phyloP scores from a whole-genome alignment of 306 rosid species.

The Macrotyloma uniflorum region DNA sequence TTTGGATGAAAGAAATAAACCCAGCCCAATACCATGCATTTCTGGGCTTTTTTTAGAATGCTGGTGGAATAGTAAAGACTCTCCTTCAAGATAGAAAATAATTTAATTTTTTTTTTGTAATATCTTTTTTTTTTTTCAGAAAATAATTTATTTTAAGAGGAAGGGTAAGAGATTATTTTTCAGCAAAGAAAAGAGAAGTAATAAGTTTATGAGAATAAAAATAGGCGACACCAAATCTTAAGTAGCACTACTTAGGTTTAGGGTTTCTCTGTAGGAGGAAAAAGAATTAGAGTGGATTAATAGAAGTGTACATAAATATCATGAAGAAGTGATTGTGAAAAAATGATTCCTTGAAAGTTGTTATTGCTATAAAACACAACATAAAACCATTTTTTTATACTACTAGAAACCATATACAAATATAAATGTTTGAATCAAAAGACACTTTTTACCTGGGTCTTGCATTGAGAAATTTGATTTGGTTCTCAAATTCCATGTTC shows the following conservation, averaged over 20 bases:
- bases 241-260: neutral
- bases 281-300: too few species aligned
- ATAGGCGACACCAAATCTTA: neutral
- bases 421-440: constrained; percentile 22
- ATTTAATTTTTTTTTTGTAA: too few species aligned
- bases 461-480: constrained; percentile 39
- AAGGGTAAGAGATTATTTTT: too few species aligned
- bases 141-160: too few species aligned
- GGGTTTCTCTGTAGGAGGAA: too few species aligned
- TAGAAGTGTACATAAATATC: neutral
- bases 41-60: too few species aligned
- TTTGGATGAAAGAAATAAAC: constrained; percentile 29
- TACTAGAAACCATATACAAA: neutral
- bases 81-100: constrained; percentile 10
- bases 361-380: neutral
- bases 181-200: constrained; percentile 10
- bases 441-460: constrained; percentile 39
- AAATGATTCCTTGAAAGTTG: neutral
- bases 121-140: too few species aligned
- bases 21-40: constrained; percentile 36
- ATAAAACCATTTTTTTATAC: neutral
- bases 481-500: constrained; percentile 35
- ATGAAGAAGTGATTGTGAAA: neutral
- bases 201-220: neutral
- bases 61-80: constrained; percentile 32